Percentiles rank a stretch among this genome's conserved stretches.
Conservation (phyloP, 768 basidiomycete genomes). For the Cyathus striatus region DNA sequence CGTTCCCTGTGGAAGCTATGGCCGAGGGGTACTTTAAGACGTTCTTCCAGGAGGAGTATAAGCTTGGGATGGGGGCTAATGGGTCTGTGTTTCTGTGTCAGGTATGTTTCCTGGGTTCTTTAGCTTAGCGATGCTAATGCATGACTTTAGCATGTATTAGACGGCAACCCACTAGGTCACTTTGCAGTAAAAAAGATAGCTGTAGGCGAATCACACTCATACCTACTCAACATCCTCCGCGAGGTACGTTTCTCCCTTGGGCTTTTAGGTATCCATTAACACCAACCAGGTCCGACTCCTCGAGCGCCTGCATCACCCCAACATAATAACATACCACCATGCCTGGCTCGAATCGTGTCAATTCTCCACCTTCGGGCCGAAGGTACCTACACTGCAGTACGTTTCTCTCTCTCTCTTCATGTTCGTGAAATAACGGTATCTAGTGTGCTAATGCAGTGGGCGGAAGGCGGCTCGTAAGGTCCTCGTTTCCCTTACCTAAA, state of each 20-base stretch:
- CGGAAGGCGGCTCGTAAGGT: slow-evolving; percentile 74
- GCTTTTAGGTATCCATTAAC: background rate
- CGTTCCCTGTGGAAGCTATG: slow-evolving; percentile 69
- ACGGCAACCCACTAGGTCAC: slow-evolving; percentile 80
- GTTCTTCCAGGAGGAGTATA: slow-evolving; percentile 87
- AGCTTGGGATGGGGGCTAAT: slow-evolving; percentile 93
- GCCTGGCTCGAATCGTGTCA: slow-evolving; percentile 86
- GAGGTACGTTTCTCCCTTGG: slow-evolving; percentile 40
- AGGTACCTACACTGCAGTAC: slow-evolving; percentile 84
- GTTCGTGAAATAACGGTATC: background rate
- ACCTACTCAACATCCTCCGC: slow-evolving; percentile 75
- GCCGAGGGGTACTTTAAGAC: slow-evolving; percentile 90
- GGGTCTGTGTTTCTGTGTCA: slow-evolving; percentile 88
- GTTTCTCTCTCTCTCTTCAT: slow-evolving; percentile 16
- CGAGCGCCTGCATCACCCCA: slow-evolving; percentile 83
- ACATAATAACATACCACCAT: slow-evolving; percentile 95
- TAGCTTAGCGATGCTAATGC: slow-evolving; percentile 3
- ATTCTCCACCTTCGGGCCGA: slow-evolving; percentile 86
- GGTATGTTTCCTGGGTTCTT: slow-evolving; percentile 32
- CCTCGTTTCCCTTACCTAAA: slow-evolving; percentile 1
- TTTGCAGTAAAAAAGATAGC: slow-evolving; percentile 98
- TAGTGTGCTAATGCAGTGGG: slow-evolving; percentile 91
- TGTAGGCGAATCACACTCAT: slow-evolving; percentile 84
- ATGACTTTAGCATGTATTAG: slow-evolving; percentile 65
- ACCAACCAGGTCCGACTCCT: slow-evolving; percentile 65